Evolutionary conservation across 345 rosid genomes (phyloP).

Genomic region (Boechera retrofracta): DNA sequence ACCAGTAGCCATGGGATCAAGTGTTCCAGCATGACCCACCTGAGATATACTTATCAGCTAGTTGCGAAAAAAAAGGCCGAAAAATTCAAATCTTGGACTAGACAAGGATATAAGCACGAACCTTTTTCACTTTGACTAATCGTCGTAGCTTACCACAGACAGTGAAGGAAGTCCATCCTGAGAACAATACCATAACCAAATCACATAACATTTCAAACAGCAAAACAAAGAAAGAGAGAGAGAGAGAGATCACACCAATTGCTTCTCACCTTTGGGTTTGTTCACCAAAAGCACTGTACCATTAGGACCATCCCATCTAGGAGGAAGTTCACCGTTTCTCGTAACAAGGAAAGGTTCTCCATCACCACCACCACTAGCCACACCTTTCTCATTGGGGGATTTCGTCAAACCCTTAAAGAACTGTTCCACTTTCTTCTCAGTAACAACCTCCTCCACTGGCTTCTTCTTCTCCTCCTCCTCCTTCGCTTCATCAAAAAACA

Average conservation of each 20-base stretch:
- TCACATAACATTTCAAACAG: slow-evolving; percentile 7
- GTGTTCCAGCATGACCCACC: slow-evolving; percentile 99
- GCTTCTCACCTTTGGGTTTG: slow-evolving; percentile 83
- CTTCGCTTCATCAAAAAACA: slow-evolving; percentile 72
- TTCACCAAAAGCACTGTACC: slow-evolving; percentile 88
- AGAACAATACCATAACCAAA: slow-evolving; percentile 31
- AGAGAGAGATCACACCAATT: not conserved
- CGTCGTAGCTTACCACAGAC: slow-evolving; percentile 97
- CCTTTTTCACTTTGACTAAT: slow-evolving; percentile 91
- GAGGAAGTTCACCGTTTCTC: slow-evolving; percentile 79
- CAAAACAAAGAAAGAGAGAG: not conserved
- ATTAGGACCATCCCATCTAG: slow-evolving; percentile 82
- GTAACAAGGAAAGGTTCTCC: slow-evolving; percentile 78
- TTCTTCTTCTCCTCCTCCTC: slow-evolving; percentile 52
- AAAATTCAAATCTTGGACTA: slow-evolving; percentile 8
- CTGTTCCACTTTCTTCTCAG: slow-evolving; percentile 85
- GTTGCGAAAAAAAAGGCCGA: not conserved
- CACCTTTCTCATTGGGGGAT: slow-evolving; percentile 59
- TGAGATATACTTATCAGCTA: slow-evolving; percentile 38
- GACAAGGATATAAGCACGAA: slow-evolving; percentile 33
- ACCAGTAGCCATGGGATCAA: slow-evolving; percentile 99
- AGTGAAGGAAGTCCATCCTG: slow-evolving; percentile 98
- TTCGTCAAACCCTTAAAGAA: slow-evolving; percentile 89
- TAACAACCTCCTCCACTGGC: slow-evolving; percentile 52
- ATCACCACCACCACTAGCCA: slow-evolving; percentile 50